phyloP scores from a whole-genome alignment of 371 early-diverging fungal genomes.

The Dichotomocladium elegans region DNA sequence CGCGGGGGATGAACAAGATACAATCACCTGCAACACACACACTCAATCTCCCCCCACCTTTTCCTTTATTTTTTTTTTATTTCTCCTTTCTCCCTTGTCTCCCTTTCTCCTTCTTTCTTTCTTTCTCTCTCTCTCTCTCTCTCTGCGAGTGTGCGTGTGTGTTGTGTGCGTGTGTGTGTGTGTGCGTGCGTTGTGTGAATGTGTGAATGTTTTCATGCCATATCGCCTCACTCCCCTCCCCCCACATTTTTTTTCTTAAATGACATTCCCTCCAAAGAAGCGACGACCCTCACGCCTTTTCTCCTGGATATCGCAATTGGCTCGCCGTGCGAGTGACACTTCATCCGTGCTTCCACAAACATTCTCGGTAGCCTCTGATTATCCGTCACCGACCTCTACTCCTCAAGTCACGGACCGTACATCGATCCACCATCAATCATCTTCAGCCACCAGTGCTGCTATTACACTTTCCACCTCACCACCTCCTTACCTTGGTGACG shows the following conservation, averaged over 20 bases:
- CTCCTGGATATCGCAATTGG: conserved; percentile 14
- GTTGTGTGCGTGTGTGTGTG: too few species aligned
- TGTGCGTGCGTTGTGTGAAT: too few species aligned
- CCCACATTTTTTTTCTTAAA: neutral
- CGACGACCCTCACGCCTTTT: conserved; percentile 12
- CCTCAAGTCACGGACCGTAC: neutral
- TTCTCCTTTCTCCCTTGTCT: too few species aligned
- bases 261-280: conserved; percentile 7
- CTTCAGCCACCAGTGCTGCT: neutral
- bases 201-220: too few species aligned
- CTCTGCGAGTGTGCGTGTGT: too few species aligned
- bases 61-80: too few species aligned
- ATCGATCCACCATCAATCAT: neutral
- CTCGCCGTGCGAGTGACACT: conserved; percentile 14
- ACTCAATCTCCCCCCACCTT: too few species aligned
- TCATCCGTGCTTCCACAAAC: conserved; percentile 17
- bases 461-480: neutral
- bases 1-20: too few species aligned
- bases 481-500: neutral
- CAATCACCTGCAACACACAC: too few species aligned
- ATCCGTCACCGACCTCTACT: neutral
- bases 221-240: neutral
- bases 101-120: too few species aligned
- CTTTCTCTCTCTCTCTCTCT: too few species aligned
- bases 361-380: too few species aligned